A percentile compares a stretch with the other conserved stretches of the same genome.
These are phyloP conservation scores for Talaromyces sp. DNA, from an alignment of 2,329 filamentous ascomycete genomes.

Conservation along the genomic window DNA sequence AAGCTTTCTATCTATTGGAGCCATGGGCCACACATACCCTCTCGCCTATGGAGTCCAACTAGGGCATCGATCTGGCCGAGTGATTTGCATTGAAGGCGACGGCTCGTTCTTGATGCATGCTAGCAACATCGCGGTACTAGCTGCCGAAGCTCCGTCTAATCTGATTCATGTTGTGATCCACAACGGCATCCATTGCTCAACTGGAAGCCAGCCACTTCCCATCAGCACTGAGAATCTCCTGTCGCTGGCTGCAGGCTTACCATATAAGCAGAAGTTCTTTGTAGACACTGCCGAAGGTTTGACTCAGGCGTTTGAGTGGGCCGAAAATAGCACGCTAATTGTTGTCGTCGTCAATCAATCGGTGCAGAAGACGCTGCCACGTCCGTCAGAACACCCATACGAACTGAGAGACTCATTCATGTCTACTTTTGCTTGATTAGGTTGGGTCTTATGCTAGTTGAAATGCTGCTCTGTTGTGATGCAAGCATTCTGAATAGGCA, in stretches of 20 bases:
- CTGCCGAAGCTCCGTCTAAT: neutral
- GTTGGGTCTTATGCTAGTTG: neutral
- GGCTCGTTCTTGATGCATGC: neutral
- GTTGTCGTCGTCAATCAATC: neutral
- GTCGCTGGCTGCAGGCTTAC: neutral
- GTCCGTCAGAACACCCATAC: neutral
- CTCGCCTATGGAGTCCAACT: constrained; percentile 2
- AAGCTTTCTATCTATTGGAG: constrained; percentile 6
- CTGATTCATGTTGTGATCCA: neutral
- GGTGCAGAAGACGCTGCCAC: neutral
- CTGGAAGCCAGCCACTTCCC: neutral
- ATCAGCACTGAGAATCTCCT: neutral
- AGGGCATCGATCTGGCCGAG: neutral
- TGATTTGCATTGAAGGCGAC: neutral
- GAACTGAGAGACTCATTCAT: neutral
- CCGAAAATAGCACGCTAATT: neutral
- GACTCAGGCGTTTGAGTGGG: neutral
- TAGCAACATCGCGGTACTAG: neutral
- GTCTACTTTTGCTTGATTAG: neutral
- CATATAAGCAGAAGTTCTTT: constrained; percentile 7
- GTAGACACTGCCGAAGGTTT: neutral
- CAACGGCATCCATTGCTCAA: neutral
- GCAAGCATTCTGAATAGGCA: neutral
- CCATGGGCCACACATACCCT: constrained; percentile 5
- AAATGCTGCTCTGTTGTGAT: neutral